A percentile compares a stretch with the other conserved stretches of the same genome.
phyloP scores from a whole-genome alignment of 805 yeast genomes.

The Teunomyces cretensis region DNA sequence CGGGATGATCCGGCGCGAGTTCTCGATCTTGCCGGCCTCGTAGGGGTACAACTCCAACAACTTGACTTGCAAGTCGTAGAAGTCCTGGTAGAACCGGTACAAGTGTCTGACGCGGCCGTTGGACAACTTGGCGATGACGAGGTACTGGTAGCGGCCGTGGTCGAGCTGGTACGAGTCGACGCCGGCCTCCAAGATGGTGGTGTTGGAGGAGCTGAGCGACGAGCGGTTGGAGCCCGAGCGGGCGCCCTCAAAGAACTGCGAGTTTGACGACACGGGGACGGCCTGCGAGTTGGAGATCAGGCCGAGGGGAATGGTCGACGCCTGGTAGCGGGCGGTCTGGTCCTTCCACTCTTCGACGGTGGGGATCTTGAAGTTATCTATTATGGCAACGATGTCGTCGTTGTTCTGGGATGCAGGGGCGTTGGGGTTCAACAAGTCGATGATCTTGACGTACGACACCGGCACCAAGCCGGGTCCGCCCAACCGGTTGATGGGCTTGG shows the following conservation, averaged over 20 bases:
- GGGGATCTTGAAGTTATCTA: constrained; percentile 72
- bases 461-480: constrained; percentile 99
- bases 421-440: constrained; percentile 60
- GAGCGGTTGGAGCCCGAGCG: constrained; percentile 24
- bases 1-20: constrained; percentile 78
- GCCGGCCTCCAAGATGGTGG: constrained; percentile 56
- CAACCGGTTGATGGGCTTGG: constrained; percentile 89
- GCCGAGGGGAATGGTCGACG: constrained; percentile 77
- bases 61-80: constrained; percentile 87
- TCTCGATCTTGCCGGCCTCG: constrained; percentile 86
- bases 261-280: constrained; percentile 31
- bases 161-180: constrained; percentile 80
- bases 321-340: constrained; percentile 87
- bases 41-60: constrained; percentile 81
- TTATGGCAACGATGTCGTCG: constrained; percentile 49
- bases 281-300: constrained; percentile 29
- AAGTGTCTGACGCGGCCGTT: constrained; percentile 70
- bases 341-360: constrained; percentile 95
- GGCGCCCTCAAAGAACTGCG: constrained; percentile 35
- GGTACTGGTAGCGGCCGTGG: constrained; percentile 87
- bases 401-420: constrained; percentile 33
- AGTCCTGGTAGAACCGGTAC: constrained; percentile 92
- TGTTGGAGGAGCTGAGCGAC: constrained; percentile 30
- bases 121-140: constrained; percentile 63
- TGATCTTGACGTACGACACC: constrained; percentile 79